A percentile compares a stretch with the other conserved stretches of the same genome.
phyloP scores from a whole-genome alignment of 257 asterid genomes.

The Nicotiana knightiana region DNA sequence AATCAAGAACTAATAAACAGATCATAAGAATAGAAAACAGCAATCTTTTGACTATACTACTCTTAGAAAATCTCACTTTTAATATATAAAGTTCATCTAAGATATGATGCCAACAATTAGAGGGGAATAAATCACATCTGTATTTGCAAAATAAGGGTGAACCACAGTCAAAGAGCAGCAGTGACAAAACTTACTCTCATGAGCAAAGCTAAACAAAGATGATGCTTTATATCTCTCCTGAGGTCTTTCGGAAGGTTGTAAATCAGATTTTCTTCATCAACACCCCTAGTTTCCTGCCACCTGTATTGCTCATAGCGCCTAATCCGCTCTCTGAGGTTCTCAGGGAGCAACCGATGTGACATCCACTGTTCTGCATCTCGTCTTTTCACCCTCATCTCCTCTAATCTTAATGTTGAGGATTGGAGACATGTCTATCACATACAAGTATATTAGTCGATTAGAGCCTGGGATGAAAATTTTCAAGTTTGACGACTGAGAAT shows the following conservation, averaged over 20 bases:
- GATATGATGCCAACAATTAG: background rate
- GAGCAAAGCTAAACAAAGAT: conserved; percentile 81
- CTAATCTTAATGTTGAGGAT: conserved; percentile 81
- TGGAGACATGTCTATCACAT: conserved; percentile 77
- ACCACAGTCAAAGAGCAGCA: background rate
- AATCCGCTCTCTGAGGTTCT: conserved; percentile 63
- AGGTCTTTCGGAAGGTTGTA: conserved; percentile 92
- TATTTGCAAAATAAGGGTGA: background rate
- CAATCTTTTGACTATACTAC: background rate
- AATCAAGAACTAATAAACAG: background rate
- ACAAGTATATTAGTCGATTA: conserved; percentile 18
- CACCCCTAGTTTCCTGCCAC: conserved; percentile 98
- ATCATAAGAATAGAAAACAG: too few species aligned
- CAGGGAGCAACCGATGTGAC: conserved; percentile 93
- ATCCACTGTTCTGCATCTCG: conserved; percentile 99
- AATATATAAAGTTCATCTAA: background rate
- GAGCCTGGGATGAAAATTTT: conserved; percentile 9
- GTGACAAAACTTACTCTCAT: conserved; percentile 55
- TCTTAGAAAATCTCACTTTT: background rate
- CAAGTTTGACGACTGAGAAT: background rate
- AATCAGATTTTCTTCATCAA: conserved; percentile 81
- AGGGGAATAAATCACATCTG: background rate
- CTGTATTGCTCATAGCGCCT: conserved; percentile 84
- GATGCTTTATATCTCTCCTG: conserved; percentile 89
- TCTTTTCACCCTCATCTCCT: conserved; percentile 96